Conservation (phyloP, 306 rosid species). For the Cucurbita pepo region DNA sequence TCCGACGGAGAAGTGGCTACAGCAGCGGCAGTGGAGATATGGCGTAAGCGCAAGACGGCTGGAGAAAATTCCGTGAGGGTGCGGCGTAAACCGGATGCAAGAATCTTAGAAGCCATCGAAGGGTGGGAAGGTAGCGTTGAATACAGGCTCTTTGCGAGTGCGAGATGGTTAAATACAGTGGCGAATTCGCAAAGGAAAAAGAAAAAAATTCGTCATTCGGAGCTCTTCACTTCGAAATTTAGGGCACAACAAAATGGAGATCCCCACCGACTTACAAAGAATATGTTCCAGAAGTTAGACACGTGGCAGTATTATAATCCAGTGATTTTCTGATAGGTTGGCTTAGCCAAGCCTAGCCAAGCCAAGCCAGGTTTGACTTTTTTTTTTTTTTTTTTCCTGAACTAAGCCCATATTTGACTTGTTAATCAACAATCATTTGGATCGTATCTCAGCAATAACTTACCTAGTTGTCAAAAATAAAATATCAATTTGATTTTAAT, state of each 20-base stretch:
- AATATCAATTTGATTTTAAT: no score
- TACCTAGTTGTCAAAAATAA: no score
- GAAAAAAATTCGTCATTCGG: background rate
- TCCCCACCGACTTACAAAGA: background rate
- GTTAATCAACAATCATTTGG: no score
- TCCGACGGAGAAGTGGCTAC: constrained; percentile 16
- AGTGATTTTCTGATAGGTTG: background rate
- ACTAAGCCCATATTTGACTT: no score
- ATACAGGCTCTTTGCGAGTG: background rate
- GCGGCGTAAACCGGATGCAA: constrained; percentile 39
- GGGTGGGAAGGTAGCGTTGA: background rate
- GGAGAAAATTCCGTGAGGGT: constrained; percentile 3
- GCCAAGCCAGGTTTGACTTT: background rate
- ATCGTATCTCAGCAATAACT: no score
- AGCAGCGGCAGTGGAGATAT: constrained; percentile 19
- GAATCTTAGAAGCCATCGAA: constrained; percentile 43
- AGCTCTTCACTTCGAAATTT: background rate
- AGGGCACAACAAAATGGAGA: background rate
- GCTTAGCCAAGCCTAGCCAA: background rate
- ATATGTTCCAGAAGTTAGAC: background rate
- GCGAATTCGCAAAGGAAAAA: background rate
- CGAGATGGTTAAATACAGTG: background rate
- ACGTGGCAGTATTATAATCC: background rate
- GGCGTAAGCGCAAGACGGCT: constrained; percentile 1
- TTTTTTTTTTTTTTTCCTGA: no score